These are phyloP conservation scores for Cercospora sp. DNA, from an alignment of 2,329 filamentous ascomycete genomes.

Conservation along the genomic window DNA sequence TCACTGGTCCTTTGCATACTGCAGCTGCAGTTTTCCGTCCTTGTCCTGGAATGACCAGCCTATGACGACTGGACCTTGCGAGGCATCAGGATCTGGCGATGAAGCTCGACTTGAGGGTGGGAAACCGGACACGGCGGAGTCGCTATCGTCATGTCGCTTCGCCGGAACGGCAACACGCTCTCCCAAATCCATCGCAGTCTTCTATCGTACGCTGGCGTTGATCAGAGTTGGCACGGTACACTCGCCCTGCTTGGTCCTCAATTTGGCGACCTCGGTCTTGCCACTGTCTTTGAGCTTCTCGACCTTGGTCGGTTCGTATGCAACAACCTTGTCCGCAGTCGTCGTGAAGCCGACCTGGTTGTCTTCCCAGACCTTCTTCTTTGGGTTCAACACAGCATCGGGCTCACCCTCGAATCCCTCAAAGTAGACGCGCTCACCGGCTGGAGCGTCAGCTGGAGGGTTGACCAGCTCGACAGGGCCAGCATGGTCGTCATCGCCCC, in stretches of 20 bases:
- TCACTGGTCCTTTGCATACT: neutral
- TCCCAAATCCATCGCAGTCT: neutral
- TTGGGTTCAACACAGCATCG: constrained; percentile 91
- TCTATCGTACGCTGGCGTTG: constrained; percentile 77
- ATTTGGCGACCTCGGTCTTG: constrained; percentile 56
- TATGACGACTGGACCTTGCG: neutral
- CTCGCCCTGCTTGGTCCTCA: constrained; percentile 76
- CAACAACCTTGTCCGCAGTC: constrained; percentile 75
- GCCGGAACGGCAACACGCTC: neutral
- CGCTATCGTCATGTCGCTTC: neutral
- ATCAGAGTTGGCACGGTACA: constrained; percentile 82
- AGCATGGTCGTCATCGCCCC: constrained; percentile 79
- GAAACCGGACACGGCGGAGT: neutral
- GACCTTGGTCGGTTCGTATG: constrained; percentile 77
- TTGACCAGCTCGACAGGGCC: constrained; percentile 89
- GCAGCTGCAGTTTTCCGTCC: neutral
- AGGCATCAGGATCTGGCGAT: neutral
- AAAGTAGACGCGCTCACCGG: constrained; percentile 87
- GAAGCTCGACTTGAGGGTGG: neutral
- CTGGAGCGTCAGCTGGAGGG: constrained; percentile 74
- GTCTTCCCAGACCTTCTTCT: constrained; percentile 99
- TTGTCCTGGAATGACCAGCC: neutral
- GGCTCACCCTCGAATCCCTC: constrained; percentile 93
- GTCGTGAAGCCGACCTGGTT: constrained; percentile 97
- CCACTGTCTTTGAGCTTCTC: constrained; percentile 68